Evolutionary conservation across 805 yeast species (phyloP).

Genomic region (Ogataea thermomethanolica): DNA sequence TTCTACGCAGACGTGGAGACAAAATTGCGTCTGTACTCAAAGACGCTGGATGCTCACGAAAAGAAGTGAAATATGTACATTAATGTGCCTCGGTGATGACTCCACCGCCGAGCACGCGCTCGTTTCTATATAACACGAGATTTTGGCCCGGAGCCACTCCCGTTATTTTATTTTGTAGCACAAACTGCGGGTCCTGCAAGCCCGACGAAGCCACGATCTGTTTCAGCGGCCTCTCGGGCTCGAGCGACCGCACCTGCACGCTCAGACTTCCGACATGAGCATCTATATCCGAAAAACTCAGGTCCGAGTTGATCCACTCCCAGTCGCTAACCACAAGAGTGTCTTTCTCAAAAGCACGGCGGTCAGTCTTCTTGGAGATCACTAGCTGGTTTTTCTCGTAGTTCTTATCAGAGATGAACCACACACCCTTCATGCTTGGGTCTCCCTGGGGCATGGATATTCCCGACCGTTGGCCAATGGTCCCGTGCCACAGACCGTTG

Average conservation of each 20-base stretch:
- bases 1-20: slow-evolving; percentile 13
- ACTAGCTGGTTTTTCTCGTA: slow-evolving; percentile 64
- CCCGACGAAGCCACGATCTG: slow-evolving; percentile 10
- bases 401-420: slow-evolving; percentile 82
- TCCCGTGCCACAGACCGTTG: slow-evolving; percentile 89
- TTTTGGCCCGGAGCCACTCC: slow-evolving; percentile 93
- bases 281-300: slow-evolving; percentile 9
- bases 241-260: slow-evolving; percentile 74
- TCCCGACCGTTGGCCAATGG: slow-evolving; percentile 84
- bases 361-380: slow-evolving; percentile 69
- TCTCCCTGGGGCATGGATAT: slow-evolving; percentile 88
- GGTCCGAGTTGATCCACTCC: slow-evolving; percentile 42
- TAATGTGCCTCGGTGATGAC: slow-evolving; percentile 24
- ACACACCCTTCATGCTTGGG: slow-evolving; percentile 67
- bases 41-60: slow-evolving; percentile 1
- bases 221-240: slow-evolving; percentile 43
- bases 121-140: slow-evolving; percentile 66
- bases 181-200: slow-evolving; percentile 28
- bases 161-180: slow-evolving; percentile 44
- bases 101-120: slow-evolving; percentile 68
- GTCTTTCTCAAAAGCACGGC: slow-evolving; percentile 50
- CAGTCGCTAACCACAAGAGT: slow-evolving; percentile 42
- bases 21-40: slow-evolving; percentile 1
- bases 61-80: slow-evolving; percentile 4
- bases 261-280: slow-evolving; percentile 29